Conservation (phyloP, 148 eudicot genomes). For the Linanthus parryae region DNA sequence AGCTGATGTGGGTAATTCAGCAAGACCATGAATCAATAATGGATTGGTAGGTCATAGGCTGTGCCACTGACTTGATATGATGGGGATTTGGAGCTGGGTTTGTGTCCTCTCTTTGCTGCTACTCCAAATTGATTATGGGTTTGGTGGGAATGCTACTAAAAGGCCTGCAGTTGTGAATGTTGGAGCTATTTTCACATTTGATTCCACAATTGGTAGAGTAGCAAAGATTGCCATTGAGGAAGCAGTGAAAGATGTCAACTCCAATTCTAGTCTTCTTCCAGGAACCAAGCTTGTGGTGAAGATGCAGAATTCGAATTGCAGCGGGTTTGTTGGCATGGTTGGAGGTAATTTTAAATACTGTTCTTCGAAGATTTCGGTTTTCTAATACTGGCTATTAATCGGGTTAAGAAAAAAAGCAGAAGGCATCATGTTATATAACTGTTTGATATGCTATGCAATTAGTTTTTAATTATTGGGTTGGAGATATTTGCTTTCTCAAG, state of each 20-base stretch:
- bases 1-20: no score
- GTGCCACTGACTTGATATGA: no score
- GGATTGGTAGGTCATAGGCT: no score
- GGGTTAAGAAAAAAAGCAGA: no score
- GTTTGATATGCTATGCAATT: no score
- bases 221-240: conserved; percentile 77
- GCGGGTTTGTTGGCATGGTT: conserved; percentile 82
- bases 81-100: conserved; percentile 4
- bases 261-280: conserved; percentile 48
- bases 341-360: conserved; percentile 48
- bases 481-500: no score
- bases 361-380: no score
- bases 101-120: conserved; percentile 24
- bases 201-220: conserved; percentile 85
- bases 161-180: conserved; percentile 70
- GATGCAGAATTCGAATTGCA: conserved; percentile 59
- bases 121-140: conserved; percentile 33
- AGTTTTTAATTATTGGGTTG: no score
- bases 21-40: no score
- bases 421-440: no score
- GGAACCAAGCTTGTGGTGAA: conserved; percentile 52
- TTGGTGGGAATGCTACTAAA: conserved; percentile 32
- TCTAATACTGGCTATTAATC: no score
- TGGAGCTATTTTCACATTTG: conserved; percentile 79
- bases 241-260: conserved; percentile 83